A percentile compares a stretch with the other conserved stretches of the same genome.
phyloP scores from a whole-genome alignment of 164 flowering plant species.

The Akebia trifoliata region DNA sequence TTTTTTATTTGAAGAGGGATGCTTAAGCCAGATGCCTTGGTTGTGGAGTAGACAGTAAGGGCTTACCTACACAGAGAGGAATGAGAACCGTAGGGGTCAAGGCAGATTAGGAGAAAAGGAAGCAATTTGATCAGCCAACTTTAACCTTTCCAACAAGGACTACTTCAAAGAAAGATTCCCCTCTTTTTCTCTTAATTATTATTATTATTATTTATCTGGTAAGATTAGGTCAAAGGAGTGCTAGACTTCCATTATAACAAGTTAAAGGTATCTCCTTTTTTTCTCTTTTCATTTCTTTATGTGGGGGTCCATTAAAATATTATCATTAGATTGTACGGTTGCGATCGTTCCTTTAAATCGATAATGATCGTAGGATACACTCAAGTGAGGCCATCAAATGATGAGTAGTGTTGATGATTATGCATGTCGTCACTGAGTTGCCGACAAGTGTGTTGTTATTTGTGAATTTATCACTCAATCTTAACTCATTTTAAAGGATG shows the following conservation, averaged over 20 bases:
- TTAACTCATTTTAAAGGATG: too few relatives aligned
- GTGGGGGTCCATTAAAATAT: slow-evolving; percentile 2
- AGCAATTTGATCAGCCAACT: too few relatives aligned
- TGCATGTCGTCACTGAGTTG: not conserved
- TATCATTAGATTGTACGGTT: not conserved
- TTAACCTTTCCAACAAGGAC: slow-evolving; percentile 10
- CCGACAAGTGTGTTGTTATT: not conserved
- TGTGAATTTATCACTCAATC: not conserved
- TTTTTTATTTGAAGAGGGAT: slow-evolving; percentile 9
- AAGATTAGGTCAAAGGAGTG: slow-evolving; percentile 3
- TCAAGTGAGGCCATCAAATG: not conserved
- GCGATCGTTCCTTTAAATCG: not conserved
- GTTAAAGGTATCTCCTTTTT: slow-evolving; percentile 1
- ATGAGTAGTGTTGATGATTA: not conserved
- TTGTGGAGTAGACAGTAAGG: slow-evolving; percentile 25
- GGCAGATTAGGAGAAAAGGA: slow-evolving; percentile 10
- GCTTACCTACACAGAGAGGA: slow-evolving; percentile 24
- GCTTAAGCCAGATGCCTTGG: slow-evolving; percentile 23
- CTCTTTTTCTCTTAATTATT: not conserved
- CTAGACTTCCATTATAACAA: not conserved
- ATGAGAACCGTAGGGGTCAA: slow-evolving; percentile 19
- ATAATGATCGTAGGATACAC: not conserved
- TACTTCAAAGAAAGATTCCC: slow-evolving; percentile 3
- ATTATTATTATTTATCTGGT: not conserved
- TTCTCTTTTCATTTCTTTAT: not conserved